Percentiles rank a stretch among this genome's conserved stretches.
phyloP scores from a whole-genome alignment of 345 rosid species.

The Microthlaspi erraticum region DNA sequence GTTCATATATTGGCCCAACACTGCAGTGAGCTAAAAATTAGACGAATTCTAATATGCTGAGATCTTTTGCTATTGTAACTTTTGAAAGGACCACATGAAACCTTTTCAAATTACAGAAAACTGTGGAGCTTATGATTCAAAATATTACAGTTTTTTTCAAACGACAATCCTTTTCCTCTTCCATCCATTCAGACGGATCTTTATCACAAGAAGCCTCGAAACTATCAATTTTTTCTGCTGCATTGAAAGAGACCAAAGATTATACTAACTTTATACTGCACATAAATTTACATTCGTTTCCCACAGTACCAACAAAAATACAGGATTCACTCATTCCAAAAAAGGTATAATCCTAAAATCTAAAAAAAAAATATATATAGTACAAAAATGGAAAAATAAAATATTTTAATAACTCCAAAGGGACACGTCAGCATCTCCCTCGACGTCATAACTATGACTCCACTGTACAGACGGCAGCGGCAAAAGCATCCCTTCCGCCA shows the following conservation, averaged over 20 bases:
- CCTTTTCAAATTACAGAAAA: no score
- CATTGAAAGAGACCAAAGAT: constrained; percentile 6
- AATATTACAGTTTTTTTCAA: no score
- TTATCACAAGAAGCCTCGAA: no score
- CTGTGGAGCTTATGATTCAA: no score
- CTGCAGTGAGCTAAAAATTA: not conserved
- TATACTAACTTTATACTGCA: no score
- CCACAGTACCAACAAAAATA: not conserved
- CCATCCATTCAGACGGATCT: not conserved
- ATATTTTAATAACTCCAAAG: constrained; percentile 59
- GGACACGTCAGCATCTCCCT: constrained; percentile 46
- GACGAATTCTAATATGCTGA: no score
- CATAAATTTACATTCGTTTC: constrained; percentile 15
- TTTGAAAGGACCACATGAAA: no score
- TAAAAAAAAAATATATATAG: not conserved
- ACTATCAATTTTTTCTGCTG: not conserved
- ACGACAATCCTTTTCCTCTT: not conserved
- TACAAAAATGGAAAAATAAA: not conserved
- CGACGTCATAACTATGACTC: constrained; percentile 38
- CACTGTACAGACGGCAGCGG: constrained; percentile 56
- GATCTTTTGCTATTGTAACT: not conserved
- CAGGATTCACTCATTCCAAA: not conserved
- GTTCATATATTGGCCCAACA: not conserved
- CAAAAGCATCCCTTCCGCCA: constrained; percentile 80
- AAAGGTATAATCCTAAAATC: not conserved